These are phyloP conservation scores for Clathrospora elynae DNA, from an alignment of 2,329 filamentous ascomycete genomes.

Conservation along the genomic window DNA sequence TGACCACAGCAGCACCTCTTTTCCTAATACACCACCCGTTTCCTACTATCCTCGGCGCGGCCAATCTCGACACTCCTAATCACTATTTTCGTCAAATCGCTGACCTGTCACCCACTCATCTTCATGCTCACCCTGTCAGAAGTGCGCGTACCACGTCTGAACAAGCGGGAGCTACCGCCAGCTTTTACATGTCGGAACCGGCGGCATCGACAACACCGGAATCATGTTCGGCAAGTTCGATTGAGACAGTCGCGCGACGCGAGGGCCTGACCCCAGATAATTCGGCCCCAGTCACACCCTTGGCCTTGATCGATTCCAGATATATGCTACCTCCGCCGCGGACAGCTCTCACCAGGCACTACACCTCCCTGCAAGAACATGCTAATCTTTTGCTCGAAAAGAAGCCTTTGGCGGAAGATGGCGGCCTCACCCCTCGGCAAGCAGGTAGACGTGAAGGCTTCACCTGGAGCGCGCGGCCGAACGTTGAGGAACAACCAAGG, in stretches of 20 bases:
- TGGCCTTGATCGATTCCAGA: slow-evolving; percentile 5
- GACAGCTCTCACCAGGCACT: slow-evolving; percentile 22
- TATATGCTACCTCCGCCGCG: slow-evolving; percentile 3
- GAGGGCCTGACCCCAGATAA: slow-evolving; percentile 2
- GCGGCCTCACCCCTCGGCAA: slow-evolving; percentile 20
- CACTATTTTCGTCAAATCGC: neutral
- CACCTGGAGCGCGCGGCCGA: slow-evolving; percentile 23
- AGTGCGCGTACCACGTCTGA: slow-evolving; percentile 13
- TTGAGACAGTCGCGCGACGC: slow-evolving; percentile 10
- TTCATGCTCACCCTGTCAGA: slow-evolving; percentile 20
- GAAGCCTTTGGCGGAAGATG: slow-evolving; percentile 2
- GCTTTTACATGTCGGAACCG: slow-evolving; percentile 25
- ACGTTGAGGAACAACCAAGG: slow-evolving; percentile 10
- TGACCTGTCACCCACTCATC: neutral
- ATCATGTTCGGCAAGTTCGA: slow-evolving; percentile 11
- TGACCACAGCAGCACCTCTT: slow-evolving; percentile 11
- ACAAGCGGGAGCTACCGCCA: slow-evolving; percentile 13
- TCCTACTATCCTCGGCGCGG: neutral
- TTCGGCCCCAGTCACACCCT: slow-evolving; percentile 7
- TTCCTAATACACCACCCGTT: neutral
- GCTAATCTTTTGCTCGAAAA: slow-evolving; percentile 19
- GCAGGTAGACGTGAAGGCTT: slow-evolving; percentile 35
- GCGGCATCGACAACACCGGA: no score
- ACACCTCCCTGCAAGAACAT: slow-evolving; percentile 36
- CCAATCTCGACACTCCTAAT: slow-evolving; percentile 7